These are phyloP conservation scores for Cordyceps tenuipes DNA, from an alignment of 2,329 filamentous ascomycete species.

Conservation along the genomic window DNA sequence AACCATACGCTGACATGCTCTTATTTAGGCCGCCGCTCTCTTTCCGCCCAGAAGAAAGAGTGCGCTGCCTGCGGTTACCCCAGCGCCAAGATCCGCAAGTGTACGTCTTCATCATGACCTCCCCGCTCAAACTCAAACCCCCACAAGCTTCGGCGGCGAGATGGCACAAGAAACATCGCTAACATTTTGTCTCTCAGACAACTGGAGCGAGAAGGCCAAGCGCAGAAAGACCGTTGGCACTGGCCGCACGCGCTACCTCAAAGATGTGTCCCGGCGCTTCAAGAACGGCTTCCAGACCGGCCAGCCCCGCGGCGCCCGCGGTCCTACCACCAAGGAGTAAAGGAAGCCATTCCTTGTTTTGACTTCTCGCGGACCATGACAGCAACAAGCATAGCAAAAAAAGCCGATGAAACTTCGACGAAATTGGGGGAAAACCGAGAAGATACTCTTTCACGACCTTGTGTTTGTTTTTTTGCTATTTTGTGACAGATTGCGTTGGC, in stretches of 20 bases:
- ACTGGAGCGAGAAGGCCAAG: conserved; percentile 99
- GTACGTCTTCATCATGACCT: conserved; percentile 54
- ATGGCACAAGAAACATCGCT: not conserved
- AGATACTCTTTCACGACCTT: not conserved
- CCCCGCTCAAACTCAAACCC: not conserved
- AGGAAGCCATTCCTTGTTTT: conserved; percentile 3
- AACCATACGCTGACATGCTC: conserved; percentile 11
- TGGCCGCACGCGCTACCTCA: conserved; percentile 92
- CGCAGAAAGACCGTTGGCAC: conserved; percentile 98
- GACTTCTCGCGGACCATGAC: not conserved
- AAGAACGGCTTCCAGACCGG: conserved; percentile 97
- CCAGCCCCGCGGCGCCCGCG: conserved; percentile 73
- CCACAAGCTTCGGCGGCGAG: not conserved
- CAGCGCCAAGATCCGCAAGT: conserved; percentile 94
- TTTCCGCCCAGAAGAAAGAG: conserved; percentile 99
- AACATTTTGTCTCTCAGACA: conserved; percentile 52
- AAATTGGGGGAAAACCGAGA: conserved; percentile 15
- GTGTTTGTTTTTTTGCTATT: not conserved
- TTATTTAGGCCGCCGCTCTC: conserved; percentile 76
- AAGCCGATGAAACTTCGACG: conserved; percentile 2
- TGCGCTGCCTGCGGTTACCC: conserved; percentile 95
- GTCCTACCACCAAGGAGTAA: conserved; percentile 36
- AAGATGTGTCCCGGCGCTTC: conserved; percentile 86
- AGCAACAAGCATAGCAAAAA: not conserved
- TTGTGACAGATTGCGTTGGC: not conserved